A percentile compares a stretch with the other conserved stretches of the same genome.
Conservation (phyloP, 2,329 filamentous ascomycete genomes). For the Myriosclerotinia scirpicola region DNA sequence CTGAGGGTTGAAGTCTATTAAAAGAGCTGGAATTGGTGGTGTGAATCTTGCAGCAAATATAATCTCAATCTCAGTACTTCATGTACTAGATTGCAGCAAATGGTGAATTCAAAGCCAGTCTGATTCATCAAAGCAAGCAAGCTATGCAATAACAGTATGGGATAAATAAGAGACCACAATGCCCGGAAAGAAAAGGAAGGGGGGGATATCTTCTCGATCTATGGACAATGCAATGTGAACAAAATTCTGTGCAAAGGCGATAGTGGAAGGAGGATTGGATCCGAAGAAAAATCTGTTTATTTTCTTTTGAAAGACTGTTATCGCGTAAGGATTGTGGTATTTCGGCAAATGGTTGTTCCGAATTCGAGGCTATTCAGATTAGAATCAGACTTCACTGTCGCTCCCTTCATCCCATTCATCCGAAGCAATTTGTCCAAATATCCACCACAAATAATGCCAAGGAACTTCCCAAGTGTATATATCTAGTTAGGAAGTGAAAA, state of each 20-base stretch:
- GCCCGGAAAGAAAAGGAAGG: background rate
- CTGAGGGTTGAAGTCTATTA: background rate
- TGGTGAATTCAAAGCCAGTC: background rate
- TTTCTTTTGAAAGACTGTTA: background rate
- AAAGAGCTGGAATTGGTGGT: background rate
- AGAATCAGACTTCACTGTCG: slow-evolving; percentile 10
- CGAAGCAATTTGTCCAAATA: too few species aligned
- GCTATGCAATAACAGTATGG: background rate
- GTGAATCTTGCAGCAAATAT: background rate
- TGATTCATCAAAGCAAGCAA: background rate
- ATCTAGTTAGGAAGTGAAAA: background rate
- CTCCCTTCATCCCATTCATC: too few species aligned
- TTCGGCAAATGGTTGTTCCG: slow-evolving; percentile 4
- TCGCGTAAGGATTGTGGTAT: background rate
- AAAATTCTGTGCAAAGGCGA: background rate
- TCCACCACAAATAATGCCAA: background rate
- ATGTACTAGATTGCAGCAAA: background rate
- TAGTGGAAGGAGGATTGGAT: background rate
- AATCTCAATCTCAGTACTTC: too few species aligned
- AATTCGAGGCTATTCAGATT: slow-evolving; percentile 13
- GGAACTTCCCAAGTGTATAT: background rate
- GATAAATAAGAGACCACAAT: slow-evolving; percentile 1
- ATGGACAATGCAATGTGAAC: background rate
- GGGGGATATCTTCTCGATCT: background rate
- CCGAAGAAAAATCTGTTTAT: background rate